These are phyloP conservation scores for Venturia effusa DNA, from an alignment of 2,329 filamentous ascomycete genomes.

Conservation along the genomic window DNA sequence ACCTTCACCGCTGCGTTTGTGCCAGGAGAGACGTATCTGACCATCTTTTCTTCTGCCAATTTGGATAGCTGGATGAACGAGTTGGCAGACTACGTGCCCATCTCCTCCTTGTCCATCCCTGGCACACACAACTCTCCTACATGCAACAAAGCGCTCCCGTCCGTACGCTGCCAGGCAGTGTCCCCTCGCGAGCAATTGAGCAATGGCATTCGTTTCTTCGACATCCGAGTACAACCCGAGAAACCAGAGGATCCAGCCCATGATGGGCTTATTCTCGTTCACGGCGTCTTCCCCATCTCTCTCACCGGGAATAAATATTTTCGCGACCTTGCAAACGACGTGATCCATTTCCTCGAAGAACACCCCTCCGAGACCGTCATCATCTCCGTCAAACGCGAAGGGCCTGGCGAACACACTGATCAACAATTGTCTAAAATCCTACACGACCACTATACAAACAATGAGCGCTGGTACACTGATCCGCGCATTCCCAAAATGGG, in stretches of 20 bases:
- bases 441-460: slow-evolving; percentile 54
- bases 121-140: slow-evolving; percentile 95
- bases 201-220: slow-evolving; percentile 89
- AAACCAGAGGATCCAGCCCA: slow-evolving; percentile 45
- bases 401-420: slow-evolving; percentile 69
- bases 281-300: slow-evolving; percentile 80
- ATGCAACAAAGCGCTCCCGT: slow-evolving; percentile 72
- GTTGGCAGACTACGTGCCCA: slow-evolving; percentile 58
- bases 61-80: slow-evolving; percentile 72
- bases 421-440: slow-evolving; percentile 66
- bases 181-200: slow-evolving; percentile 65
- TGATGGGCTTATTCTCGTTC: slow-evolving; percentile 69
- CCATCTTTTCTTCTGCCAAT: slow-evolving; percentile 60
- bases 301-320: slow-evolving; percentile 75
- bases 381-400: slow-evolving; percentile 84
- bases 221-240: slow-evolving; percentile 68
- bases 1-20: slow-evolving; percentile 34
- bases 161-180: slow-evolving; percentile 85
- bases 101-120: slow-evolving; percentile 78
- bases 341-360: slow-evolving; percentile 63
- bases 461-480: slow-evolving; percentile 65
- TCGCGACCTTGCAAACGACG: slow-evolving; percentile 56
- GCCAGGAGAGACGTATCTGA: slow-evolving; percentile 29
- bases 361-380: slow-evolving; percentile 77
- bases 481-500: slow-evolving; percentile 68